Base-by-base conservation (phyloP, 345 rosid genomes). In the Lumnitzera littorea region DNA sequence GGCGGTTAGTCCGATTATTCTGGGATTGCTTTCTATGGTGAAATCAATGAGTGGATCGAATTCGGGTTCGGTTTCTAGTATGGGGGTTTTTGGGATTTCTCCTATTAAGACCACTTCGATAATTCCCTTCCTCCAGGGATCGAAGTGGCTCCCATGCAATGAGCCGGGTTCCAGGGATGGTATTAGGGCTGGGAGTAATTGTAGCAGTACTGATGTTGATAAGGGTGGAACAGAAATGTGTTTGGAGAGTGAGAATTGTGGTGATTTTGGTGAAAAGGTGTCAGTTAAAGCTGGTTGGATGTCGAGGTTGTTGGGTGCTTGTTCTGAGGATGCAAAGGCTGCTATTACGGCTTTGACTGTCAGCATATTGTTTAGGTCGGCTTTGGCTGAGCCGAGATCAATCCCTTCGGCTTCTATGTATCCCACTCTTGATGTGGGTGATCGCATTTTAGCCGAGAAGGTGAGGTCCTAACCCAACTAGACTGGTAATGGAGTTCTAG, bases 311-410 rank as follows among this genome's bases (percentile, higher is more conserved):
- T 67, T 81, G 56, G 76, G 68, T 50, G 46, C 61, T 15, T 86
- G 84, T 65, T 87, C 96, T 1, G 96, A 92, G 72, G 98, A 92
- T 62, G 96, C 86, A 27, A 92, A 87, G 78, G 96, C 96, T 2
- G 84, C 78, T 46, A 80, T 92, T 57, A 89, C 96, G 2, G 96
- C 91, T 1, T 70, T 91, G 23, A 89, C 89, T 47, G 92, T 92
- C 43, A 81, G 75, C 68, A 54, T 92, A 27, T 69, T 89, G 58
- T 89, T 85, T 70, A 80, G 81, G 50, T 89, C 96, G 8, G 71
- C 76, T 55, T 56, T 92, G 67, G 98, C 94, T 1, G 96, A 89
- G 83, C 96, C 96, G 0, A 85, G 86, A 61, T 89, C 92, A 11
- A 92, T 92, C 62, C 96, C 96, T n/a, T 85, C 96, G 0, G 12